Conservation (phyloP, 2,329 filamentous ascomycete genomes). For the Kalmusia sp. region DNA sequence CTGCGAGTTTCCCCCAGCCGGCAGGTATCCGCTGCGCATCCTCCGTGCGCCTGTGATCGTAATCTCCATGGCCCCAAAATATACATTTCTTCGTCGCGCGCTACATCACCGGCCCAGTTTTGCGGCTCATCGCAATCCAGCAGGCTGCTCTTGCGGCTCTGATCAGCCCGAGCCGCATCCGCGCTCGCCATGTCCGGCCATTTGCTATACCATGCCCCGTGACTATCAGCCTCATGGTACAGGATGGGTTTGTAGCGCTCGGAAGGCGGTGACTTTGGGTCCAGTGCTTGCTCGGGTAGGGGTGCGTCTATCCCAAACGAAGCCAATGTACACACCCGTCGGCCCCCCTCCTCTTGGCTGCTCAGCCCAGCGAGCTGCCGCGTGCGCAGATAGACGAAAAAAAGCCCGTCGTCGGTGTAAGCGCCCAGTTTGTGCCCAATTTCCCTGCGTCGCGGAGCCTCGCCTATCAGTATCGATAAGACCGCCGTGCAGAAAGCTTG, state of each 20-base stretch:
- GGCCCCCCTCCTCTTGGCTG: too few species aligned
- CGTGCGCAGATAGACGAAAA: neutral
- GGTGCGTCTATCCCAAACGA: neutral
- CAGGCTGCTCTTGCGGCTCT: slow-evolving; percentile 3
- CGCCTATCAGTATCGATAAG: neutral
- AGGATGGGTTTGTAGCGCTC: too few species aligned
- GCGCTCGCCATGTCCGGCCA: neutral
- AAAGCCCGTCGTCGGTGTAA: neutral
- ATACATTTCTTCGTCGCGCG: neutral
- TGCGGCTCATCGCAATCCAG: slow-evolving; percentile 10
- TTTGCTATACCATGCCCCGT: neutral
- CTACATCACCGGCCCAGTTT: slow-evolving; percentile 12
- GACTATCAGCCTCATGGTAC: neutral
- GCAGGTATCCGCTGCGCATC: slow-evolving; percentile 2
- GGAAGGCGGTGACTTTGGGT: too few species aligned
- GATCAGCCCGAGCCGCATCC: slow-evolving; percentile 4
- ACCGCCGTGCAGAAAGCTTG: neutral
- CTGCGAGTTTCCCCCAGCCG: slow-evolving; percentile 8
- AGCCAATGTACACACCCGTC: neutral
- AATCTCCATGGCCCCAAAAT: slow-evolving; percentile 19
- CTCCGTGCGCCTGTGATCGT: slow-evolving; percentile 14
- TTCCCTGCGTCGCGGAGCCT: neutral
- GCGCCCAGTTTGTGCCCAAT: neutral
- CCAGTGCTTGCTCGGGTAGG: too few species aligned
- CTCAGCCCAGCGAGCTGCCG: too few species aligned